Evolutionary conservation across 2,329 filamentous ascomycete species (phyloP).

Genomic region (Penicillium sp.): DNA sequence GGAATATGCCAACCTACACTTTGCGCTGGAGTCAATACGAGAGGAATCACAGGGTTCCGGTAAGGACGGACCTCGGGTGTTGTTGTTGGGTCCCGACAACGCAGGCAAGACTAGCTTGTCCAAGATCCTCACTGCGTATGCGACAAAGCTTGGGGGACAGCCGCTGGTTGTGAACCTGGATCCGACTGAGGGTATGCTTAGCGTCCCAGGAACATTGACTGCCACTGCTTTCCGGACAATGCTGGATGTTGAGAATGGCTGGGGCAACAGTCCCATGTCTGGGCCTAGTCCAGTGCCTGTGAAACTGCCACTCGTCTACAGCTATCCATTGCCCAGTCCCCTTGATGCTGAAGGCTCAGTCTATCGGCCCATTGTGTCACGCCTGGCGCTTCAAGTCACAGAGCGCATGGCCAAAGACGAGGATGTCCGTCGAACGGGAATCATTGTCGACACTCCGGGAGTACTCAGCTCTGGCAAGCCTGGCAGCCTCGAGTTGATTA

Average conservation of each 20-base stretch:
- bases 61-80: slow-evolving; percentile 70
- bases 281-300: slow-evolving; percentile 85
- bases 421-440: slow-evolving; percentile 68
- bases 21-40: slow-evolving; percentile 74
- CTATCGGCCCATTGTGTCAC: slow-evolving; percentile 72
- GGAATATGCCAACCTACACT: slow-evolving; percentile 81
- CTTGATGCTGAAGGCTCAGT: slow-evolving; percentile 67
- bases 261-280: slow-evolving; percentile 86
- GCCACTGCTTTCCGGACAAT: slow-evolving; percentile 84
- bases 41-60: slow-evolving; percentile 55
- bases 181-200: slow-evolving; percentile 74
- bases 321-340: slow-evolving; percentile 72
- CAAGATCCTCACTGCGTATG: slow-evolving; percentile 76
- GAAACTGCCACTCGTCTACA: slow-evolving; percentile 88
- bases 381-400: slow-evolving; percentile 75
- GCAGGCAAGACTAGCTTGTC: slow-evolving; percentile 81
- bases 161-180: slow-evolving; percentile 84
- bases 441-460: slow-evolving; percentile 82
- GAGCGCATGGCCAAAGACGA: slow-evolving; percentile 75
- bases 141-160: slow-evolving; percentile 69
- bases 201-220: slow-evolving; percentile 76
- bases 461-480: slow-evolving; percentile 63
- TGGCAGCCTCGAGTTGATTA: slow-evolving; percentile 71
- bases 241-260: slow-evolving; percentile 84
- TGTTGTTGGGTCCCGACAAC: slow-evolving; percentile 76